These are phyloP conservation scores for Cordyceps cateniannulata DNA, from an alignment of 2,329 filamentous ascomycete species.

Conservation along the genomic window DNA sequence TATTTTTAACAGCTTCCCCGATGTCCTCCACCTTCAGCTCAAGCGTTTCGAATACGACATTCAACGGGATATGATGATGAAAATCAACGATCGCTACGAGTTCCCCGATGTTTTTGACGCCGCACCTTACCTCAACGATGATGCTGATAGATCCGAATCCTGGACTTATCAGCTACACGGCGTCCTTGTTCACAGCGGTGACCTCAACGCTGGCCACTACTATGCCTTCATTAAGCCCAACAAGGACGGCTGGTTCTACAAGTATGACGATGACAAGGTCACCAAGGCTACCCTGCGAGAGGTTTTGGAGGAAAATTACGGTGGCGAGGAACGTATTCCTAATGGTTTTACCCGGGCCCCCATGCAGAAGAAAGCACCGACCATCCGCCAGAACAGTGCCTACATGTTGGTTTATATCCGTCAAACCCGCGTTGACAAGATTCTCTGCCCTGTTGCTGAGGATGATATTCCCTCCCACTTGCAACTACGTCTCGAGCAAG, in stretches of 20 bases:
- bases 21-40: constrained; percentile 88
- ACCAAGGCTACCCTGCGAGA: constrained; percentile 90
- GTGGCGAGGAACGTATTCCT: constrained; percentile 66
- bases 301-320: constrained; percentile 93
- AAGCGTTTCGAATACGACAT: constrained; percentile 99
- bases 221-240: constrained; percentile 94
- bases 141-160: constrained; percentile 79
- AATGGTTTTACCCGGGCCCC: constrained; percentile 40
- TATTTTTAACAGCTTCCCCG: constrained; percentile 92
- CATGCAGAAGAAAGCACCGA: constrained; percentile 48
- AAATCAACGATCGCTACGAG: constrained; percentile 90
- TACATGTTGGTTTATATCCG: constrained; percentile 99
- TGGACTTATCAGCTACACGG: constrained; percentile 93
- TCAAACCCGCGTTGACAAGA: constrained; percentile 74
- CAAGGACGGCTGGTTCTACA: constrained; percentile 92
- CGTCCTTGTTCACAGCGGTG: constrained; percentile 92
- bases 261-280: constrained; percentile 94
- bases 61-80: constrained; percentile 95
- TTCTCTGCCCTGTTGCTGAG: constrained; percentile 69
- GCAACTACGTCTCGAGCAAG: constrained; percentile 74
- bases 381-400: constrained; percentile 70
- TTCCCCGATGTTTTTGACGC: constrained; percentile 82
- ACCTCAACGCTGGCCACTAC: constrained; percentile 95
- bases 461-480: constrained; percentile 61
- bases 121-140: constrained; percentile 76